A percentile compares a stretch with the other conserved stretches of the same genome.
Conservation (phyloP, 129 eudicot species). For the Mikania micrantha region DNA sequence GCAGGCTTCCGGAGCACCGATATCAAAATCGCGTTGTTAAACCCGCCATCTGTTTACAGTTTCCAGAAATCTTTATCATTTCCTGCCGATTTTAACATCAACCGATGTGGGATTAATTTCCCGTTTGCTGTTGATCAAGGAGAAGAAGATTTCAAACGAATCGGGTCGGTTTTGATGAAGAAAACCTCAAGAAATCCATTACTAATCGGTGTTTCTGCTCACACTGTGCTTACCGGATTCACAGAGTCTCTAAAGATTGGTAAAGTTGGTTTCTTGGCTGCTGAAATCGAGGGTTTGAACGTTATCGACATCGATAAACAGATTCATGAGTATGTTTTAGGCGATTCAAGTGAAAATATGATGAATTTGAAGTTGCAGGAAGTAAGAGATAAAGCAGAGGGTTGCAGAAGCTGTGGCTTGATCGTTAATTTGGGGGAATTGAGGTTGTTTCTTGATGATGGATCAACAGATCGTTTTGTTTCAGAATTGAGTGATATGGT, state of each 20-base stretch:
- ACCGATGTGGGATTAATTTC: conserved; percentile 32
- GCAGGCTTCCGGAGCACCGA: conserved; percentile 89
- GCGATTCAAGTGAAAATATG: conserved; percentile 37
- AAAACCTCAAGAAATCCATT: conserved; percentile 49
- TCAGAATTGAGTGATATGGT: conserved; percentile 40
- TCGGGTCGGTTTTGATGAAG: conserved; percentile 45
- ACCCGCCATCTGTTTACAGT: conserved; percentile 44
- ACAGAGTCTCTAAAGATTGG: conserved; percentile 33
- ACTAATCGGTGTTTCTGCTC: conserved; percentile 57
- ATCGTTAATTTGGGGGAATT: conserved; percentile 62
- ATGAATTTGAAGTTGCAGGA: conserved; percentile 54
- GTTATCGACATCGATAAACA: conserved; percentile 40
- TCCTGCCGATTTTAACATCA: conserved; percentile 56
- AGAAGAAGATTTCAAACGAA: conserved; percentile 45
- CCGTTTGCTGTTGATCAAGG: conserved; percentile 43
- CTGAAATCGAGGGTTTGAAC: conserved; percentile 39
- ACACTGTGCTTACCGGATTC: conserved; percentile 40
- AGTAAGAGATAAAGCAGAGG: conserved; percentile 30
- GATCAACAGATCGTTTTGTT: conserved; percentile 33
- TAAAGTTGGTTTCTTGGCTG: conserved; percentile 32
- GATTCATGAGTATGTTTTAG: conserved; percentile 40
- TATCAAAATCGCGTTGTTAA: conserved; percentile 58
- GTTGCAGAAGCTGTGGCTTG: conserved; percentile 38
- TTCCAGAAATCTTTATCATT: conserved; percentile 26
- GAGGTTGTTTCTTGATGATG: conserved; percentile 49